These are phyloP conservation scores for Tuber melanosporum DNA, from an alignment of 495 filamentous ascomycete species.

Conservation along the genomic window DNA sequence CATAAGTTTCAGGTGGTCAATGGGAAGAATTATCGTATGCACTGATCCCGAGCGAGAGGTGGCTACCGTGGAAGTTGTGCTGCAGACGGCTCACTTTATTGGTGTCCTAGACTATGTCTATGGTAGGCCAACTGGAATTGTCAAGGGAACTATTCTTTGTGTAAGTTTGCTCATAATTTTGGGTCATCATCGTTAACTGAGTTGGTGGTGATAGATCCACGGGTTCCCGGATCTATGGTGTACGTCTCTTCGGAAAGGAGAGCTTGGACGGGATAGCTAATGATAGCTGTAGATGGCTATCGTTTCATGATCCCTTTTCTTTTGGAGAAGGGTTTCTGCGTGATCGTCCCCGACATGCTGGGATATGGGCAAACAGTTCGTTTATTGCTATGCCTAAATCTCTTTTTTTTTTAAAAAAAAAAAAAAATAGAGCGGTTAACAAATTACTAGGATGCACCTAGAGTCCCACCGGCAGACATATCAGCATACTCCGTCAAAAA, in stretches of 20 bases:
- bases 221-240: constrained; percentile 41
- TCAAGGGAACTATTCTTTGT: constrained; percentile 34
- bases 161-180: constrained; percentile 14
- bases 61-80: neutral
- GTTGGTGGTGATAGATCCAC: constrained; percentile 31
- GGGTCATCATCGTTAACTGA: neutral
- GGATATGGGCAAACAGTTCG: constrained; percentile 71
- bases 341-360: constrained; percentile 72
- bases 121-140: constrained; percentile 24
- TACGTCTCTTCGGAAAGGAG: constrained; percentile 3
- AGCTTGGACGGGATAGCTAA: neutral
- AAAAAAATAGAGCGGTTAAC: constrained; percentile 3
- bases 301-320: constrained; percentile 75
- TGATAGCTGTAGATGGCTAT: constrained; percentile 51
- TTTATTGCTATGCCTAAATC: neutral
- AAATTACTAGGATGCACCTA: constrained; percentile 52
- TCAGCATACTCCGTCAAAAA: constrained; percentile 62
- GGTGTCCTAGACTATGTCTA: constrained; percentile 38
- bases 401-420: neutral
- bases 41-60: neutral
- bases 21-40: constrained; percentile 44
- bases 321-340: constrained; percentile 58
- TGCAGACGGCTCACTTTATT: constrained; percentile 8
- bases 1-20: constrained; percentile 42
- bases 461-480: constrained; percentile 48